Conservation (phyloP, 1,139 yeast species). For the Debaryomyces udenii region DNA sequence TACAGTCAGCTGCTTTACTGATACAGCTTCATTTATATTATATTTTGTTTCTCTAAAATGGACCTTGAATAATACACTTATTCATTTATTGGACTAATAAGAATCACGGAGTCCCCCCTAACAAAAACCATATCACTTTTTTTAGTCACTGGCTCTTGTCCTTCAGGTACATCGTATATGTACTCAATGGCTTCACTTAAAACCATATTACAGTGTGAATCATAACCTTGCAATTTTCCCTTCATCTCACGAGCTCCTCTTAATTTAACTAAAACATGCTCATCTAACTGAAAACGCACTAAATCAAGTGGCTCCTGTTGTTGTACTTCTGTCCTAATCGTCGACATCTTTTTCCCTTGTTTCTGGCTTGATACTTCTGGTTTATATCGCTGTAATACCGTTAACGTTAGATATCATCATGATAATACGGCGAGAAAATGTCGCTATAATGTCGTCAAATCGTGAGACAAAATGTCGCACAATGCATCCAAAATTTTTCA, state of each 20-base stretch:
- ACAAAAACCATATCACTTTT: conserved; percentile 89
- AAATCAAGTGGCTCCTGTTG: conserved; percentile 77
- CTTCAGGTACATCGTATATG: conserved; percentile 59
- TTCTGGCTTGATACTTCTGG: neutral
- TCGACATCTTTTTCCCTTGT: conserved; percentile 30
- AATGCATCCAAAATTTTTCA: conserved; percentile 7
- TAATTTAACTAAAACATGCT: conserved; percentile 81
- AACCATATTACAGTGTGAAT: conserved; percentile 95
- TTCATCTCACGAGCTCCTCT: conserved; percentile 95
- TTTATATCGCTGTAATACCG: neutral
- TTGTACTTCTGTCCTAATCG: conserved; percentile 38
- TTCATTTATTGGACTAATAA: conserved; percentile 55
- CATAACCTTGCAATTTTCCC: conserved; percentile 93
- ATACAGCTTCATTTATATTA: no score
- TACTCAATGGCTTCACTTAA: conserved; percentile 91
- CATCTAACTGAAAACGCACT: conserved; percentile 85
- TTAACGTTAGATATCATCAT: neutral
- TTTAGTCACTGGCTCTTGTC: conserved; percentile 52
- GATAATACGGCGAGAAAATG: neutral
- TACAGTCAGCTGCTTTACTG: conserved; percentile 2
- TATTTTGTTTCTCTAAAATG: no score
- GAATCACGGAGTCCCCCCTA: conserved; percentile 92
- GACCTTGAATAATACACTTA: conserved; percentile 9
- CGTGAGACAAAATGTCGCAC: conserved; percentile 4
- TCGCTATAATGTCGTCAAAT: conserved; percentile 7